Percentiles rank a stretch among this genome's conserved stretches.
Conservation (phyloP, 2,329 filamentous ascomycete genomes). For the Colletotrichum limetticola region DNA sequence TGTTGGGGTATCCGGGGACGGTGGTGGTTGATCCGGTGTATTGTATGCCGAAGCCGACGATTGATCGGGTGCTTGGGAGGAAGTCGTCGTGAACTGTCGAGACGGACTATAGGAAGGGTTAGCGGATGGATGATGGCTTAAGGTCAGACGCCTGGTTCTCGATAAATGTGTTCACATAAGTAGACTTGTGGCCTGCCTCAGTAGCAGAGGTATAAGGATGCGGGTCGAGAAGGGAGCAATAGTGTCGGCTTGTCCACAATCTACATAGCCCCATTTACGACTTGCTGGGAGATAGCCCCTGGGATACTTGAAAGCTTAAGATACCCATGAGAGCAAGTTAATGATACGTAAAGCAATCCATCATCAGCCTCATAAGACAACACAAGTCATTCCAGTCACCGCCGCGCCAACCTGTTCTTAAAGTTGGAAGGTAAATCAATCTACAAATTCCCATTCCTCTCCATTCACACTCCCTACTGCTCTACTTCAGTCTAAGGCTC, state of each 20-base stretch:
- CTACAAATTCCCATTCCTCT: no score
- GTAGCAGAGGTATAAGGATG: constrained; percentile 68
- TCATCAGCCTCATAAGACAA: neutral
- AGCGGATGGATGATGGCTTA: neutral
- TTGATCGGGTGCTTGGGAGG: constrained; percentile 63
- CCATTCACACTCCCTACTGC: no score
- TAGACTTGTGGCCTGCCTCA: constrained; percentile 76
- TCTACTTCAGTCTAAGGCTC: no score
- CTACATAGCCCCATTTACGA: constrained; percentile 39
- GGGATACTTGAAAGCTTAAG: constrained; percentile 29
- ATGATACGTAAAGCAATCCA: neutral
- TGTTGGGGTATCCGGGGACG: constrained; percentile 81
- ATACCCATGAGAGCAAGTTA: neutral
- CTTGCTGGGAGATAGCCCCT: constrained; percentile 42
- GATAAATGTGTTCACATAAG: constrained; percentile 41
- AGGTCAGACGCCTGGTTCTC: neutral
- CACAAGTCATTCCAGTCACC: no score
- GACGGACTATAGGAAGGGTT: neutral
- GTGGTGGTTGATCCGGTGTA: constrained; percentile 89
- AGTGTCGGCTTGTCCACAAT: constrained; percentile 42
- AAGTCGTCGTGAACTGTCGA: neutral
- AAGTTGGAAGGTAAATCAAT: no score
- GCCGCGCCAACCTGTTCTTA: no score
- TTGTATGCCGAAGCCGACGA: constrained; percentile 78
- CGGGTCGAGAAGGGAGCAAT: constrained; percentile 73